Percentiles rank a stretch among this genome's conserved stretches.
Evolutionary conservation across 2,329 filamentous ascomycete genomes (phyloP).

Genomic region (Fusarium ramigenum): DNA sequence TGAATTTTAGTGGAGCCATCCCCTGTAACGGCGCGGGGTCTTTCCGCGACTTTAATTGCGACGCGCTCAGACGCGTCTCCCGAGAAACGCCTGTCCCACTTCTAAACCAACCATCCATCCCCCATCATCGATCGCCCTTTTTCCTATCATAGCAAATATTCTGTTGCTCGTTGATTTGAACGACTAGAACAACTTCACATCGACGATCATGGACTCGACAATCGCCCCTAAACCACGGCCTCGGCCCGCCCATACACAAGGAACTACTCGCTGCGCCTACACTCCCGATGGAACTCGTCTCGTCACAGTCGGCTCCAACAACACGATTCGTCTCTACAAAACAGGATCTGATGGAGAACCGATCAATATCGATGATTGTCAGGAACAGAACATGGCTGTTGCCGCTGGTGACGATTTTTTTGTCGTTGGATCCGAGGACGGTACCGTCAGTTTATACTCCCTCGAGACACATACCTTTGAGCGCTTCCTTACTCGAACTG

Average conservation of each 20-base stretch:
- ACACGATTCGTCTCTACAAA: slow-evolving; percentile 90
- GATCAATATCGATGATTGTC: slow-evolving; percentile 88
- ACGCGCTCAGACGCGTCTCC: slow-evolving; percentile 55
- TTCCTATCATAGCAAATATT: not conserved
- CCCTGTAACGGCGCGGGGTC: slow-evolving; percentile 43
- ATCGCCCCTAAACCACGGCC: slow-evolving; percentile 61
- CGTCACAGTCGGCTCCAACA: slow-evolving; percentile 92
- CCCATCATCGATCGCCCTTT: slow-evolving; percentile 12
- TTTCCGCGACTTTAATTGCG: slow-evolving; percentile 48
- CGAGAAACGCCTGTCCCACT: slow-evolving; percentile 26
- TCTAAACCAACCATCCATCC: slow-evolving; percentile 16
- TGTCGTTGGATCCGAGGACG: slow-evolving; percentile 90
- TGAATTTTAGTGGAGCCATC: slow-evolving; percentile 28
- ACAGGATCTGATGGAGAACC: slow-evolving; percentile 94
- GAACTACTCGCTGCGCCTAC: slow-evolving; percentile 87
- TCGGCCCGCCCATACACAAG: slow-evolving; percentile 81
- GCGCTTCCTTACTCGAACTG: slow-evolving; percentile 81
- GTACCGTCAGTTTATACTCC: slow-evolving; percentile 95
- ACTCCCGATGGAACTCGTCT: slow-evolving; percentile 88
- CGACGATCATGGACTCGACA: slow-evolving; percentile 47
- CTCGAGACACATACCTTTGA: slow-evolving; percentile 79
- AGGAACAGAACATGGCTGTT: slow-evolving; percentile 85
- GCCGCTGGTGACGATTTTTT: slow-evolving; percentile 83
- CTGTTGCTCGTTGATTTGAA: slow-evolving; percentile 16
- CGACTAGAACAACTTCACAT: not conserved